Evolutionary conservation across 2,329 filamentous ascomycete genomes (phyloP).

Genomic region (Setomelanomma holmii): DNA sequence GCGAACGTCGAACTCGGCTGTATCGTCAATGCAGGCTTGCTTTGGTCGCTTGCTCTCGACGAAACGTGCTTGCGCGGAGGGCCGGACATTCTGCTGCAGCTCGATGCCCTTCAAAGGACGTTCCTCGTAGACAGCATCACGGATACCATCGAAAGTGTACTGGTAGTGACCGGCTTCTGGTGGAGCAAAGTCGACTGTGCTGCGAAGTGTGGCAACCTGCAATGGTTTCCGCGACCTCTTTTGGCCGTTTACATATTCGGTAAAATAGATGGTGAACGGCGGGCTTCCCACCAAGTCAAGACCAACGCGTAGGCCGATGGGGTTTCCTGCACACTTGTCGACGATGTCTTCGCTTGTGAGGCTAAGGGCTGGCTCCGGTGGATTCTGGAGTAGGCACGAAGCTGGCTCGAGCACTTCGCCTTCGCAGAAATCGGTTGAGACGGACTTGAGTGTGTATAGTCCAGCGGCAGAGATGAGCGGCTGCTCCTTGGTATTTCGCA

Average conservation of each 20-base stretch:
- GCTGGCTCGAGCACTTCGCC: conserved; percentile 93
- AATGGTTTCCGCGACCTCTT: conserved; percentile 61
- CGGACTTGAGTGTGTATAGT: conserved; percentile 82
- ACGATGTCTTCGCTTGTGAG: conserved; percentile 82
- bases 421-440: conserved; percentile 80
- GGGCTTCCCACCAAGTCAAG: conserved; percentile 91
- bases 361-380: conserved; percentile 80
- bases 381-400: conserved; percentile 91
- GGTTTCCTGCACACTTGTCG: conserved; percentile 93
- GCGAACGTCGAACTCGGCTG: conserved; percentile 74
- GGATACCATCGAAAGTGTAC: conserved; percentile 82
- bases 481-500: conserved; percentile 68
- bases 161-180: conserved; percentile 81
- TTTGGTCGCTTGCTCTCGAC: conserved; percentile 65
- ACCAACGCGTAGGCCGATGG: conserved; percentile 87
- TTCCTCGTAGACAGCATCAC: conserved; percentile 80
- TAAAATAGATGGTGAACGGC: conserved; percentile 85
- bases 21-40: conserved; percentile 82
- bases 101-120: conserved; percentile 60
- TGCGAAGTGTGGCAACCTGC: conserved; percentile 70
- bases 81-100: conserved; percentile 90
- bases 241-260: conserved; percentile 68
- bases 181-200: conserved; percentile 85
- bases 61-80: conserved; percentile 79
- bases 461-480: conserved; percentile 78